phyloP scores from a whole-genome alignment of 306 rosid genomes.

The Lathyrus oleraceus region DNA sequence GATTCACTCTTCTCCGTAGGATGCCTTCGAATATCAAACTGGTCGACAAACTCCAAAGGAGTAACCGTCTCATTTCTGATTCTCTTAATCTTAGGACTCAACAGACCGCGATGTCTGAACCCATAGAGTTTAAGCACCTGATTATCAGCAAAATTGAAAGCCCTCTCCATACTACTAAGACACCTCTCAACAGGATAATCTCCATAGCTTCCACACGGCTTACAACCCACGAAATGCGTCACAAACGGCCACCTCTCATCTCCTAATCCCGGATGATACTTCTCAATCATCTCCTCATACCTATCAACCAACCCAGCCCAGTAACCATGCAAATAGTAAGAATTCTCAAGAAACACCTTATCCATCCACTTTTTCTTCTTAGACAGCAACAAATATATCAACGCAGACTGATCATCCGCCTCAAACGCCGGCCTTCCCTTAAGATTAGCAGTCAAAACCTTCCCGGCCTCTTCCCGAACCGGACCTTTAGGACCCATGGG shows the following conservation, averaged over 20 bases:
- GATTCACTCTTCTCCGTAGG: slow-evolving; percentile 39
- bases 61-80: slow-evolving; percentile 81
- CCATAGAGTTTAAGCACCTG: slow-evolving; percentile 92
- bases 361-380: slow-evolving; percentile 90
- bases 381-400: slow-evolving; percentile 82
- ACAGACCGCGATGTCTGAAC: slow-evolving; percentile 81
- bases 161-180: slow-evolving; percentile 96
- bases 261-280: slow-evolving; percentile 92
- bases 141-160: slow-evolving; percentile 93
- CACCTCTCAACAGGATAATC: slow-evolving; percentile 96
- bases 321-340: slow-evolving; percentile 90
- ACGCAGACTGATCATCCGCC: slow-evolving; percentile 95
- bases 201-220: slow-evolving; percentile 99
- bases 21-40: slow-evolving; percentile 76
- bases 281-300: slow-evolving; percentile 95
- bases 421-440: slow-evolving; percentile 97
- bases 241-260: slow-evolving; percentile 99
- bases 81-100: slow-evolving; percentile 94
- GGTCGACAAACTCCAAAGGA: slow-evolving; percentile 76
- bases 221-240: slow-evolving; percentile 96
- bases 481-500: slow-evolving; percentile 98
- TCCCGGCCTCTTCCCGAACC: slow-evolving; percentile 83
- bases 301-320: slow-evolving; percentile 99
- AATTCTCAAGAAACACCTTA: slow-evolving; percentile 89
- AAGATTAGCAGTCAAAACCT: slow-evolving; percentile 75